Conservation (phyloP, 75 land plant species). For the Cunninghamia lanceolata region DNA sequence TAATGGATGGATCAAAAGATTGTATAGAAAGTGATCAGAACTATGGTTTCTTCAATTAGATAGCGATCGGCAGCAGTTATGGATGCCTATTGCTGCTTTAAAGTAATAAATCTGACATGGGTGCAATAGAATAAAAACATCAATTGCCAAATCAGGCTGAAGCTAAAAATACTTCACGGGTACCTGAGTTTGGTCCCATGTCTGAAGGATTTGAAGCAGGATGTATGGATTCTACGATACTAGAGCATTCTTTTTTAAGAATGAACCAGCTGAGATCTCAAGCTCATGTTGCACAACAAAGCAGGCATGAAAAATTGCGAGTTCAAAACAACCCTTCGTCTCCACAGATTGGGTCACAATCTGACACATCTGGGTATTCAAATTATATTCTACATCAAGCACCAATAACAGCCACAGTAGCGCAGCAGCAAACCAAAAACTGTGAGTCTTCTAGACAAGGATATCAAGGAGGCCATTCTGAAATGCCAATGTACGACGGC, state of each 20-base stretch:
- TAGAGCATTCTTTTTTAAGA: slow-evolving; percentile 11
- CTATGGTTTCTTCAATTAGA: not conserved
- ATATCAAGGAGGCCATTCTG: slow-evolving; percentile 5
- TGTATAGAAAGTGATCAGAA: not conserved
- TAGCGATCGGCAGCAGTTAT: not conserved
- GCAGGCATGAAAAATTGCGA: slow-evolving; percentile 66
- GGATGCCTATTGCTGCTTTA: not conserved
- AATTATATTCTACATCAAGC: slow-evolving; percentile 17
- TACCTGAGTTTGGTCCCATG: slow-evolving; percentile 5
- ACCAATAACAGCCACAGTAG: not conserved
- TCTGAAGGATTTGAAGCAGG: slow-evolving; percentile 13
- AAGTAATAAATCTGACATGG: slow-evolving; percentile 1
- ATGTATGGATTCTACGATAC: slow-evolving; percentile 10
- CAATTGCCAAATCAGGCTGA: not conserved
- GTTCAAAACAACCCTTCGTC: slow-evolving; percentile 20
- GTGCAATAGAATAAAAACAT: not conserved
- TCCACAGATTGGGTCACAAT: slow-evolving; percentile 19
- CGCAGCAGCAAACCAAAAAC: not conserved
- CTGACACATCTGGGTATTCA: slow-evolving; percentile 19
- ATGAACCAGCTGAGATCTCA: slow-evolving; percentile 23
- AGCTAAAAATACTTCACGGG: not conserved
- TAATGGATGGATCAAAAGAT: not conserved
- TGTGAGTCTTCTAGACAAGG: not conserved
- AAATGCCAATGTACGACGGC: slow-evolving; percentile 19
- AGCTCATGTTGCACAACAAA: slow-evolving; percentile 71